phyloP scores from a whole-genome alignment of 164 flowering plant species.

The Vitis riparia region DNA sequence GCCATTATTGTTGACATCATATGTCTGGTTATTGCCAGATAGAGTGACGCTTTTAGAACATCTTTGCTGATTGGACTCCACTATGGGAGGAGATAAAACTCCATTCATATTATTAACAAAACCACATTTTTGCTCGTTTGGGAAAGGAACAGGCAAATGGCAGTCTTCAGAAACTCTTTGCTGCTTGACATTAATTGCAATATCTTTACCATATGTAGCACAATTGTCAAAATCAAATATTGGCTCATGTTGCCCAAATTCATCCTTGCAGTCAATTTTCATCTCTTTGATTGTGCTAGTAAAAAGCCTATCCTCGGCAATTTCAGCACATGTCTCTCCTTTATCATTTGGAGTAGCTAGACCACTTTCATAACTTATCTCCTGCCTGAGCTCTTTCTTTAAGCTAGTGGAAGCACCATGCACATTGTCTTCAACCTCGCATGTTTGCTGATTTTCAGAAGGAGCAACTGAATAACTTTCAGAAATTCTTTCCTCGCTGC shows the following conservation, averaged over 20 bases:
- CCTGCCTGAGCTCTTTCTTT: slow-evolving; percentile 9
- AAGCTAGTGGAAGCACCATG: slow-evolving; percentile 7
- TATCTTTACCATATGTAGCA: neutral
- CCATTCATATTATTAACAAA: neutral
- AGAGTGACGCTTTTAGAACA: slow-evolving; percentile 5
- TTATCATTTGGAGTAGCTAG: slow-evolving; percentile 1
- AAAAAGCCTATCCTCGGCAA: slow-evolving; percentile 3
- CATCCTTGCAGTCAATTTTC: neutral
- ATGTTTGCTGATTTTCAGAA: neutral
- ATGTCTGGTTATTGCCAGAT: slow-evolving; percentile 18
- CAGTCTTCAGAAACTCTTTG: slow-evolving; percentile 8
- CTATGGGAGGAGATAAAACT: neutral
- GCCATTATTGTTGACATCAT: neutral
- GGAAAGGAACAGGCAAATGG: neutral
- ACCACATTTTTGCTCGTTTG: slow-evolving; percentile 4
- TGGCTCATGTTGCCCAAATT: slow-evolving; percentile 6
- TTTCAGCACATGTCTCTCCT: slow-evolving; percentile 1
- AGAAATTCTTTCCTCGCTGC: slow-evolving; percentile 7
- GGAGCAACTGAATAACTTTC: slow-evolving; percentile 1
- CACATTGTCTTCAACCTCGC: neutral
- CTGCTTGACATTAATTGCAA: slow-evolving; percentile 1
- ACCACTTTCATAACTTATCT: slow-evolving; percentile 17
- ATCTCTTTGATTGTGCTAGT: slow-evolving; percentile 2
- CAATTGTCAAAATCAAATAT: neutral
- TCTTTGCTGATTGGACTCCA: slow-evolving; percentile 9